phyloP scores from a whole-genome alignment of 2,329 filamentous ascomycete genomes.

The Penicillium sp. region DNA sequence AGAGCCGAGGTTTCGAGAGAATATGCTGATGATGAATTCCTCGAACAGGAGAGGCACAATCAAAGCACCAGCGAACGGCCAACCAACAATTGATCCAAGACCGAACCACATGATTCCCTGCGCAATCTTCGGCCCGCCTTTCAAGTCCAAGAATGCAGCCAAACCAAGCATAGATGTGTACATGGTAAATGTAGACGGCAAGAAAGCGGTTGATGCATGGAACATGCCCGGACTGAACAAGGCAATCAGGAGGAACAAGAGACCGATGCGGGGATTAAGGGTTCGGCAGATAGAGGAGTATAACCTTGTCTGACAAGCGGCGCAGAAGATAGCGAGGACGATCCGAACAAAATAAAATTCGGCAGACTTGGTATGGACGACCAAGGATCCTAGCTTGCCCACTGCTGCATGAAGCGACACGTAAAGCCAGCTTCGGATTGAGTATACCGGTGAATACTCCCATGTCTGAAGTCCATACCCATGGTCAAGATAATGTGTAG shows the following conservation, averaged over 20 bases:
- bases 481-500: constrained; percentile 89
- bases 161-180: constrained; percentile 86
- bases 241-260: constrained; percentile 79
- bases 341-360: constrained; percentile 90
- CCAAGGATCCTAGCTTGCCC: constrained; percentile 67
- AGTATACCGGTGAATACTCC: constrained; percentile 96
- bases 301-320: constrained; percentile 78
- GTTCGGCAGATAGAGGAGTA: constrained; percentile 76
- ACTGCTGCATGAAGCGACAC: constrained; percentile 75
- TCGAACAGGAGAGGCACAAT: constrained; percentile 79
- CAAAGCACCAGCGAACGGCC: constrained; percentile 89
- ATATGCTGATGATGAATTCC: constrained; percentile 63
- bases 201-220: constrained; percentile 81
- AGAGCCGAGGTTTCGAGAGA: constrained; percentile 62
- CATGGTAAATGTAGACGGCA: constrained; percentile 97
- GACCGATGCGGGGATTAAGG: constrained; percentile 79
- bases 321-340: constrained; percentile 73
- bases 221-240: constrained; percentile 89
- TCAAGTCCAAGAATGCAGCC: constrained; percentile 88
- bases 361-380: constrained; percentile 50
- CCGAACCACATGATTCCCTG: constrained; percentile 90
- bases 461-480: constrained; percentile 94
- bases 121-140: constrained; percentile 75
- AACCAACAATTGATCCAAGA: constrained; percentile 80
- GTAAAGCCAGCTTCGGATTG: constrained; percentile 95